These are phyloP conservation scores for Poa pratensis DNA, from an alignment of 176 grass and related monocot genomes.

Conservation along the genomic window DNA sequence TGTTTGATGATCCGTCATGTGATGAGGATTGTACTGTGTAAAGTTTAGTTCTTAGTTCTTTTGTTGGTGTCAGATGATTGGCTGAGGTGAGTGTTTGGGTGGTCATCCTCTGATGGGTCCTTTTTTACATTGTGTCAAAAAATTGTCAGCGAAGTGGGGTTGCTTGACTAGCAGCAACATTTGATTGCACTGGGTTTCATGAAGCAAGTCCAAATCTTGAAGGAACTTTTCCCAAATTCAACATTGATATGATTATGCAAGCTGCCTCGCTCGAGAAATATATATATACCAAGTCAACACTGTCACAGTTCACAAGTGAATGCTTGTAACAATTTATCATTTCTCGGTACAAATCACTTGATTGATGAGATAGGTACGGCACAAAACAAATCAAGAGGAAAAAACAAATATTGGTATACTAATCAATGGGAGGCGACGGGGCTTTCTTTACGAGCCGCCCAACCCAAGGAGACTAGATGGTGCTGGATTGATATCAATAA, in stretches of 20 bases:
- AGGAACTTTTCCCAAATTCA: neutral
- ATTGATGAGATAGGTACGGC: neutral
- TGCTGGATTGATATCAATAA: too few species aligned
- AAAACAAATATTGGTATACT: too few species aligned
- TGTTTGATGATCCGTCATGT: neutral
- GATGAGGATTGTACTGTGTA: neutral
- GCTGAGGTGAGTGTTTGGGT: neutral
- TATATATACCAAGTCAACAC: neutral
- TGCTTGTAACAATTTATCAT: neutral
- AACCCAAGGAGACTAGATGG: too few species aligned
- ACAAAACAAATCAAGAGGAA: neutral
- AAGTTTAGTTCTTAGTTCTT: neutral
- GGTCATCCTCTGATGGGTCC: neutral
- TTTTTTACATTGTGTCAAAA: neutral
- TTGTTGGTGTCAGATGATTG: conserved; percentile 14
- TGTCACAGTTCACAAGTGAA: neutral
- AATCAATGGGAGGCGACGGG: too few species aligned
- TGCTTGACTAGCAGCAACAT: neutral
- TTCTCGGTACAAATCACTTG: neutral
- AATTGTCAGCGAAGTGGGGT: neutral
- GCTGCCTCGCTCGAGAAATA: neutral
- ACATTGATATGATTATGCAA: neutral
- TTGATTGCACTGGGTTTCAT: neutral
- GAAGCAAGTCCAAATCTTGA: neutral
- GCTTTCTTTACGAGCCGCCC: too few species aligned